Evolutionary conservation across 2,329 filamentous ascomycete species (phyloP), one percentile per base, ranked within the genome.

Genomic region (Falciphora oryzae): DNA sequence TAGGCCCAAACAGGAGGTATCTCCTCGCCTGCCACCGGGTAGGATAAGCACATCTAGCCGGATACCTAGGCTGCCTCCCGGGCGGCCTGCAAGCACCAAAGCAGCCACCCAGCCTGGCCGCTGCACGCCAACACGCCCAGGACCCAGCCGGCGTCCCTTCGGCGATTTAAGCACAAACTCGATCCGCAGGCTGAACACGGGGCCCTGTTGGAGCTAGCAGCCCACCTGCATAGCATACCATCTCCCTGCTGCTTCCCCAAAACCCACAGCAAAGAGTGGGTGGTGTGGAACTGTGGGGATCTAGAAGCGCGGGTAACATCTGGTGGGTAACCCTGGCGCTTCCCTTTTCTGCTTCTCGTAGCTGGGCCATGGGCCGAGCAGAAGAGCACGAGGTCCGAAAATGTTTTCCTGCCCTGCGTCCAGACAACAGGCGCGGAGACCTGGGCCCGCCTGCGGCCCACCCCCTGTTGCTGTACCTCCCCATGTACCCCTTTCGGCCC

Each of bases 121-220:
- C 44, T 8, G 44, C 44, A 53, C 44, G 44, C 44, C 44, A 18
- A 53, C 44, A 4, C 44, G 44, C 44, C 18, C 22, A 61, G 38
- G n/a, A 29, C 59, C 59, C 59, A 44, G 59, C 38, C 59, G 59
- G 59, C 59, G n/a, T 61, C 31, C 59, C 32, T 27, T 61, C 59
- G 59, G 59, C 59, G 59, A 61, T 61, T 61, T 38, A 61, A 32
- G 59, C 32, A 31, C 38, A 38, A 53, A 25, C 22, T 53, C 44
- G 44, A 53, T 53, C 44, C 44, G 22, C 44, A 53, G 18, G 44
- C 44, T 53, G 44, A 25, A 53, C 44, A 53, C 44, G 44, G 44
- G 44, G 44, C 44, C 44, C 44, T 22, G 44, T 53, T 53, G 44
- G 44, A 53, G 44, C 8, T 53, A 11, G 7, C 8, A n/a, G 44